Conservation (phyloP, 148 eudicot genomes). For the Chenopodium quinoa region DNA sequence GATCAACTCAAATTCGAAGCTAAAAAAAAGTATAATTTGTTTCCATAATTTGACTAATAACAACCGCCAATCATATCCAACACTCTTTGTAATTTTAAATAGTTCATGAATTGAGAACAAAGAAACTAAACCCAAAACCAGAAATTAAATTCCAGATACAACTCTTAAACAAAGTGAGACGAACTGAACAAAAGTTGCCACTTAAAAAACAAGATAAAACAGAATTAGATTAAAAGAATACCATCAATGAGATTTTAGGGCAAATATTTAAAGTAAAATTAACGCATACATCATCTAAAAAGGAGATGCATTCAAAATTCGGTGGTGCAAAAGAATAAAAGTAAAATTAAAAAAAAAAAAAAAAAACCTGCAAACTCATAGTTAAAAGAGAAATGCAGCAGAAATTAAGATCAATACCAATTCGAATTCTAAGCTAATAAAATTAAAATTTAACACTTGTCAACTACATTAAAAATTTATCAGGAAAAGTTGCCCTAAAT, state of each 20-base stretch:
- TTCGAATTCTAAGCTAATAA: not conserved
- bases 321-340: no score
- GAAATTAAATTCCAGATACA: not conserved
- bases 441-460: not conserved
- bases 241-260: not conserved
- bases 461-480: not conserved
- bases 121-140: not conserved
- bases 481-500: no score
- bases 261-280: no score
- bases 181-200: not conserved
- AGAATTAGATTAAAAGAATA: no score
- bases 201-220: no score
- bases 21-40: not conserved
- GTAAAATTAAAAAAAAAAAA: no score
- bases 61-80: not conserved
- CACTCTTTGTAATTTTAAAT: no score
- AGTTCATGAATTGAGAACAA: no score
- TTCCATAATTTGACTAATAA: not conserved
- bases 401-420: not conserved
- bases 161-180: not conserved
- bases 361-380: no score
- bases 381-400: no score
- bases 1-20: not conserved
- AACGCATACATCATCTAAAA: no score
- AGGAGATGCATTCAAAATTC: no score